Conservation (phyloP, 1,139 yeast genomes). For the Yamadazyma aaseri region DNA sequence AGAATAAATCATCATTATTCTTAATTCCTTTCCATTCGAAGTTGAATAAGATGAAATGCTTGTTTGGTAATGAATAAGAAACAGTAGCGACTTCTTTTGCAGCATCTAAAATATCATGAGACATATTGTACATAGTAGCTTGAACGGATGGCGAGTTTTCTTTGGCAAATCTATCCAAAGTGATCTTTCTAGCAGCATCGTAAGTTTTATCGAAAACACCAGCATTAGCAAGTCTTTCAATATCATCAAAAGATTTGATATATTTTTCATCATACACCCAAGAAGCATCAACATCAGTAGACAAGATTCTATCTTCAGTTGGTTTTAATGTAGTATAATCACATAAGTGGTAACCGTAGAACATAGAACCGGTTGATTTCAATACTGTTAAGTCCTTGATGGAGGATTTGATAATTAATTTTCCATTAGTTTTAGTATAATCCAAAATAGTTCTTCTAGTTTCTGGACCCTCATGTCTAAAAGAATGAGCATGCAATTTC, state of each 20-base stretch:
- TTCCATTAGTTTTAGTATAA: constrained; percentile 46
- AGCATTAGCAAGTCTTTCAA: constrained; percentile 50
- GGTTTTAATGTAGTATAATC: constrained; percentile 87
- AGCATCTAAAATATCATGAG: constrained; percentile 60
- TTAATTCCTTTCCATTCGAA: constrained; percentile 81
- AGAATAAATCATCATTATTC: constrained; percentile 78
- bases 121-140: constrained; percentile 95
- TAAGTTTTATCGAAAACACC: constrained; percentile 69
- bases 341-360: constrained; percentile 80
- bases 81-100: constrained; percentile 63
- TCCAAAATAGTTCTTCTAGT: constrained; percentile 60
- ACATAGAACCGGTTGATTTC: constrained; percentile 93
- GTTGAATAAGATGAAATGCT: constrained; percentile 81
- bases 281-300: constrained; percentile 78
- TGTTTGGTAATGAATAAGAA: constrained; percentile 79
- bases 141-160: constrained; percentile 92
- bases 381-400: constrained; percentile 82
- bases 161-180: constrained; percentile 74
- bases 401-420: constrained; percentile 62
- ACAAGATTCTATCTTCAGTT: constrained; percentile 77
- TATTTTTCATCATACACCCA: constrained; percentile 63
- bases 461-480: constrained; percentile 81
- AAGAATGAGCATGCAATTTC: constrained; percentile 76
- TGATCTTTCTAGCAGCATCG: constrained; percentile 59
- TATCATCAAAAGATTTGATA: constrained; percentile 49